Evolutionary conservation across 2,329 filamentous ascomycete genomes (phyloP).

Genomic region (Arthrobotrys megalospora): DNA sequence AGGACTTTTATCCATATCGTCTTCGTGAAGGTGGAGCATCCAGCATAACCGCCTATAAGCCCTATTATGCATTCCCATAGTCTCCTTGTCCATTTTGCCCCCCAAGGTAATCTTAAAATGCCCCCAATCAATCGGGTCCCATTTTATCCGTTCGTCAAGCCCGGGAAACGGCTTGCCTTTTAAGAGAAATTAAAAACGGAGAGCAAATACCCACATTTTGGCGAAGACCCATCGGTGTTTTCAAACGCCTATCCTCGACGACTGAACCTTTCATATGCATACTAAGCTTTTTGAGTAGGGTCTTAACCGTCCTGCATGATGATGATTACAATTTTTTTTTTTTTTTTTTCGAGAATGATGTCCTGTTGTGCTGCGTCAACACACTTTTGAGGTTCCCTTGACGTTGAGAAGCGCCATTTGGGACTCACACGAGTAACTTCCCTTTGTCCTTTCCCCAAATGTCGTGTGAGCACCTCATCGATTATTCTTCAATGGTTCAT

Average conservation of each 20-base stretch:
- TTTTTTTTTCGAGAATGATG: background rate
- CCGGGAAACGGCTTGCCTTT: conserved; percentile 40
- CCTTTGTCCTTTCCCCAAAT: conserved; percentile 23
- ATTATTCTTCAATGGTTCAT: background rate
- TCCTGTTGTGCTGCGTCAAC: background rate
- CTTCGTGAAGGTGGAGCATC: background rate
- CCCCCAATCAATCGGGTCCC: conserved; percentile 37
- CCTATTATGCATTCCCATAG: conserved; percentile 13
- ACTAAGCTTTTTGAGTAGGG: conserved; percentile 15
- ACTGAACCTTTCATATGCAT: background rate
- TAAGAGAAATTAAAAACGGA: conserved; percentile 32
- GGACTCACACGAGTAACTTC: conserved; percentile 49
- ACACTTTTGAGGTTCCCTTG: background rate
- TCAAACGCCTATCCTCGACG: conserved; percentile 10
- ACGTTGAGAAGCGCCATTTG: too few species aligned
- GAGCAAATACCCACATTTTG: conserved; percentile 22
- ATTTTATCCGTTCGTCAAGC: conserved; percentile 47
- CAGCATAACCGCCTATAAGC: conserved; percentile 1
- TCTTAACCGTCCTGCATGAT: background rate
- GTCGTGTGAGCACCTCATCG: conserved; percentile 54
- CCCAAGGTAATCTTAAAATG: conserved; percentile 50
- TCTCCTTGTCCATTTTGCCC: conserved; percentile 19
- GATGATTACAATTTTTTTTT: background rate
- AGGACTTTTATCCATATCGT: background rate
- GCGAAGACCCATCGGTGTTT: conserved; percentile 12